Base-by-base conservation (phyloP, 257 asterid species). In the Dorcoceras hygrometricum region DNA sequence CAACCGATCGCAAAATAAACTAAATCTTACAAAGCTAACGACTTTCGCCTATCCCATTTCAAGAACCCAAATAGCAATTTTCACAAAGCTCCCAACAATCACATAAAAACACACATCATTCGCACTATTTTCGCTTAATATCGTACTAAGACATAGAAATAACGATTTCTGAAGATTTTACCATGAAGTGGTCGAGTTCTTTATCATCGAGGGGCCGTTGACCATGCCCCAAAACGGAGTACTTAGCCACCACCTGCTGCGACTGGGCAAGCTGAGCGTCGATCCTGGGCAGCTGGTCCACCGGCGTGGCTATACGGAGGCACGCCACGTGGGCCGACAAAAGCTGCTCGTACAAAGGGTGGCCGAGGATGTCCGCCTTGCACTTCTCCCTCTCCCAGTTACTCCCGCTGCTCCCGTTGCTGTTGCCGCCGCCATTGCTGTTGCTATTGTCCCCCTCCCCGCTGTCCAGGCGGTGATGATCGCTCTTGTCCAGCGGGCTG, bases 231-330 rank as follows among this genome's bases (percentile, higher is more conserved):
- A 88, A 78, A 0, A 80, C 66, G 0, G 89, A 75, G 71, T 88
- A 88, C 32, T 85, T 86, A 0, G 82, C 82, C 5, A 81, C 79
- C 10, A 88, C 87, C 48, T 89, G 84, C 71, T 89, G 89, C 51
- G 90, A 80, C 76, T 87, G 92, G 0, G 89, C 80, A 36, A 87
- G 78, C 79, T 84, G 91, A 12, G 90, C 89, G 63, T 87, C 95
- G 50, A 87, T 87, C 67, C 85, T 83, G 3, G 94, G 94, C 76
- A 89, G 85, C 81, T 89, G 96, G 80, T 89, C 95, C 53, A 89
- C 90, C 10, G 94, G 96, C 55, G 94, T 88, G 1, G 94, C 94
- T n/a, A 88, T 84, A 11, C 89, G 76, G 67, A 88, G 39, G 79
- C 96, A 89, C n/a, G 91, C 76, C 59, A 86, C 94, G 48, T 88